Evolutionary conservation across 1,139 yeast species (phyloP), one percentile per base, ranked within the genome.

Genomic region (Blastobotrys capitulatus): DNA sequence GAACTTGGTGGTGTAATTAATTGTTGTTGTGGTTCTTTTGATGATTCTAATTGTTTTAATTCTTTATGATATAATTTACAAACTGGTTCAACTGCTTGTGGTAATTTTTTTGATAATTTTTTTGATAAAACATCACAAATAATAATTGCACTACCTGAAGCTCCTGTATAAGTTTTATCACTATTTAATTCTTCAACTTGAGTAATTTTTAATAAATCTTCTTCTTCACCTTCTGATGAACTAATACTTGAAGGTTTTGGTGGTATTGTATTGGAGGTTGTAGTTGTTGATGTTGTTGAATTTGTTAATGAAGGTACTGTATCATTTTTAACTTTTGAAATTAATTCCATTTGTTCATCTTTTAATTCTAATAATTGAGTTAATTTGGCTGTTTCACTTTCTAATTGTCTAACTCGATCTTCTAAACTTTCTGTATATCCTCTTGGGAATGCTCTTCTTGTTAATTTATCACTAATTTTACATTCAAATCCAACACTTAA

Each of bases 391-490:
- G 79, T 77, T 56, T 82, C 87, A 15, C 77, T 76, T 60, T 83
- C 89, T 47, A 83, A 67, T 52, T 77, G 80, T 48, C 80, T 74
- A 25, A 84, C 75, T 46, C 81, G 72, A 50, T 72, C 76, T 61
- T 84, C 92, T 54, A 85, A 70, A 47, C 82, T 80, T 63, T 82
- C 89, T 1, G 92, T 85, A 61, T 85, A 83, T 0, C 89, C 89
- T 56, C 85, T 72, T 1, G 89, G 89, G 57, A 80, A 83, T 0
- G 87, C 85, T 52, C 86, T 69, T 53, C 92, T 72, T 0, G 86
- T 76, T 31, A 84, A 69, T 60, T 82, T 82, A 63, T 84, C 90
- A 55, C 87, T 80, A 25, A 84, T 80, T 54, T 80, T 82, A 64
- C 92, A 84, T 52, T 83, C 89, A 58, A 84, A 79, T 1, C 83